phyloP scores from a whole-genome alignment of 23 red algal species.

The Cyanidium caldarium region DNA sequence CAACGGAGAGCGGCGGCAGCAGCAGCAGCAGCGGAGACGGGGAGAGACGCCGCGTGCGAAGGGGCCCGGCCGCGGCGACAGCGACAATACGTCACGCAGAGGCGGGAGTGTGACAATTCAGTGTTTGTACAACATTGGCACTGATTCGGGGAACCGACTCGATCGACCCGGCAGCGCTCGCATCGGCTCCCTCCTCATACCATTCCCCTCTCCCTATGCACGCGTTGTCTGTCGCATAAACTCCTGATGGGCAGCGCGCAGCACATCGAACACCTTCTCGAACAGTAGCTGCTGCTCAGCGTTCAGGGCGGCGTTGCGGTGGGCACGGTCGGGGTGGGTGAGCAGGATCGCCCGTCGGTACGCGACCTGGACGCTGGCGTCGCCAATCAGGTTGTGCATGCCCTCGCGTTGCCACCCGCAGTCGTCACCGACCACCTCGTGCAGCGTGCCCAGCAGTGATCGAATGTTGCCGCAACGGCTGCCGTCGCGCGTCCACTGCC shows the following conservation, averaged over 20 bases:
- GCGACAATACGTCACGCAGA: too few species aligned
- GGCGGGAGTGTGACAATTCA: too few species aligned
- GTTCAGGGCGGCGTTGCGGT: background rate
- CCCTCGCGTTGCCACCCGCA: background rate
- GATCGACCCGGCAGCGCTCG: too few species aligned
- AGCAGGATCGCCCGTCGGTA: background rate
- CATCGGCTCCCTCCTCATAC: too few species aligned
- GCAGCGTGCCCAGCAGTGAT: background rate
- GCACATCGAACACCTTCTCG: background rate
- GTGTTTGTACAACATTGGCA: too few species aligned
- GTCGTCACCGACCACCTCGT: background rate
- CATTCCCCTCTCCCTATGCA: too few species aligned
- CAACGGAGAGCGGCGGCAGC: too few species aligned
- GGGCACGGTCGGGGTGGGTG: conserved; percentile 1
- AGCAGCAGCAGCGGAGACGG: too few species aligned
- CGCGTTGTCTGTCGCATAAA: too few species aligned
- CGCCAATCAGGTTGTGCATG: background rate
- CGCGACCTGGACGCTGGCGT: background rate
- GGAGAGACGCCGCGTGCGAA: too few species aligned
- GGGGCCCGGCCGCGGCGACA: too few species aligned
- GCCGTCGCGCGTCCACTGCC: background rate
- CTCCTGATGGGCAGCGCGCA: background rate
- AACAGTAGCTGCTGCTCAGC: background rate
- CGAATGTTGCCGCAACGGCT: background rate
- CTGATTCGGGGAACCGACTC: too few species aligned